Evolutionary conservation across 2,329 filamentous ascomycete genomes (phyloP), one percentile per base, ranked within the genome.

Genomic region (Fusarium nanum): DNA sequence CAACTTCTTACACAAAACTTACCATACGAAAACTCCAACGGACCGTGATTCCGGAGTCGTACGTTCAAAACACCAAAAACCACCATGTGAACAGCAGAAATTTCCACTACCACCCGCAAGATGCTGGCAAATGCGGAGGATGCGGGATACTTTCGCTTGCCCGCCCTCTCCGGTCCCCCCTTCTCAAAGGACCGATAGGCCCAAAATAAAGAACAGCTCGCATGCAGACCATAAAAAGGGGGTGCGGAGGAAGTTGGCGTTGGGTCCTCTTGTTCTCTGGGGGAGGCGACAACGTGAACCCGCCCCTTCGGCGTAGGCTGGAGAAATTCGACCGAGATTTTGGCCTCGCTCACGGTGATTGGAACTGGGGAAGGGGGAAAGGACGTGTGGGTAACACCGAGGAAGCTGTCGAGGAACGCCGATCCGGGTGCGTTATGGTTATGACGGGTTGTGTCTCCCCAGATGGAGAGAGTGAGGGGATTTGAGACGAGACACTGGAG

Each of bases 101-200:
- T 59, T 64, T 65, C 47, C 47, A 44, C 28, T 11, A 37, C 27
- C 2, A 23, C 56, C 41, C 49, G 53, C 53, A 61, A 48, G 18
- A 41, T 57, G 45, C 45, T 58, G 41, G n/a, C 42, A 60, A 66
- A 66, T 66, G 61, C 63, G 63, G 63, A 66, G 63, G 63, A 66
- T 66, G 61, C 62, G 63, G 63, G 63, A 66, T 66, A 55, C 20
- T 48, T 37, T 66, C 63, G 55, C 55, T 66, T 66, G 63, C 63
- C 63, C 62, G 27, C 61, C 28, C 37, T 44, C 44, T 64, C 48
- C 34, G 11, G 59, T 42, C 54, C 44, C 6, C 34, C 34, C 34
- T 37, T 37, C 34, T 37, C 48, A 66, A 66, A 60, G 62, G 62
- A 66, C 63, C 61, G 63, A 66, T 66, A 66, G 60, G 61, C 47